Conservation (phyloP, 306 rosid genomes). For the Glycyrrhiza uralensis region DNA sequence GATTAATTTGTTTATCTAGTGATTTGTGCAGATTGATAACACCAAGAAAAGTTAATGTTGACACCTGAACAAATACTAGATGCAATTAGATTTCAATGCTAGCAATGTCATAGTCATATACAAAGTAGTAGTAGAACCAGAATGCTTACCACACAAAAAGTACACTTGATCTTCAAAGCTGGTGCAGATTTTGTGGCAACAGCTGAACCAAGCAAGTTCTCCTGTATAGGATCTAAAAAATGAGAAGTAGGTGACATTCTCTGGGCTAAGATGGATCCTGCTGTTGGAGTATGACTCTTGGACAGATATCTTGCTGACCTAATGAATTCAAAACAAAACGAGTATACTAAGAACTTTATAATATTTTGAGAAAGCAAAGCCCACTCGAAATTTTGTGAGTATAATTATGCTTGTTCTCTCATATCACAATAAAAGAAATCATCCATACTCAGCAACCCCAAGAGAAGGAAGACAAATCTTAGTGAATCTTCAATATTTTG, state of each 20-base stretch:
- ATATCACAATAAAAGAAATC: background rate
- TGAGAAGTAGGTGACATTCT: conserved; percentile 36
- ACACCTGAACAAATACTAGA: conserved; percentile 46
- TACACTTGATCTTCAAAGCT: conserved; percentile 43
- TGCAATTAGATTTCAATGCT: background rate
- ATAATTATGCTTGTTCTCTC: conserved; percentile 9
- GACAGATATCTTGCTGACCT: conserved; percentile 89
- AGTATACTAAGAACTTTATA: conserved; percentile 1
- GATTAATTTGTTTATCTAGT: conserved; percentile 29
- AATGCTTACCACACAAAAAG: conserved; percentile 62
- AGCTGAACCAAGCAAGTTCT: conserved; percentile 57
- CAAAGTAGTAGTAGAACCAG: conserved; percentile 15
- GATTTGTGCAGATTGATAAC: conserved; percentile 44
- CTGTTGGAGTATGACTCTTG: conserved; percentile 62
- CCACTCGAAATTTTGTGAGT: background rate
- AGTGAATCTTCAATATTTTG: conserved; percentile 5
- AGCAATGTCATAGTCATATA: background rate
- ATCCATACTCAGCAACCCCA: background rate
- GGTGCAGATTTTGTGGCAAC: conserved; percentile 44
- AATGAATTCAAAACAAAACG: conserved; percentile 26
- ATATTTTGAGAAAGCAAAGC: background rate
- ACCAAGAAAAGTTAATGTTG: conserved; percentile 56
- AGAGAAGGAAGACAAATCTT: background rate
- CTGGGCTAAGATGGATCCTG: conserved; percentile 56
- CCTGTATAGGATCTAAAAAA: conserved; percentile 36